Evolutionary conservation across 2,329 filamentous ascomycete species (phyloP).

Genomic region (Paradendryphiella salina): DNA sequence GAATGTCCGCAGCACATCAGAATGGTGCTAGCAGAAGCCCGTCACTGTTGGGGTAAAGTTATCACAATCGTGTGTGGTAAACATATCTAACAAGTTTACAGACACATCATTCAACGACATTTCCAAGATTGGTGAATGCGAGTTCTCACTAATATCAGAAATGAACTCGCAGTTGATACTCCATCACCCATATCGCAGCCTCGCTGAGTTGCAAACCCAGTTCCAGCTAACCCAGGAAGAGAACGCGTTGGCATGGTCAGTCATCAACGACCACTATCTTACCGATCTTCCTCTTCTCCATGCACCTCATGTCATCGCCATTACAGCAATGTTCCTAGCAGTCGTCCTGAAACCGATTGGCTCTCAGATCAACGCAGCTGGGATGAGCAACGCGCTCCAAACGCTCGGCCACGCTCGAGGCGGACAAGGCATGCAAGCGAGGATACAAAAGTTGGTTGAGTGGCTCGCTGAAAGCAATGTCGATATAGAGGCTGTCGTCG

Average conservation of each 20-base stretch:
- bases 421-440: conserved; percentile 51
- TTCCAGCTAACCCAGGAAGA: conserved; percentile 78
- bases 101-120: conserved; percentile 61
- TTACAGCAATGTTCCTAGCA: conserved; percentile 81
- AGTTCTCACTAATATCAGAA: conserved; percentile 89
- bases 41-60: conserved; percentile 60
- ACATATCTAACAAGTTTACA: conserved; percentile 17
- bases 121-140: conserved; percentile 86
- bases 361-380: conserved; percentile 50
- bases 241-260: conserved; percentile 72
- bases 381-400: conserved; percentile 47
- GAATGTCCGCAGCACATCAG: conserved; percentile 96
- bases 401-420: conserved; percentile 39
- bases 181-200: conserved; percentile 85
- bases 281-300: conserved; percentile 87
- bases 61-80: not conserved
- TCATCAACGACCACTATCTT: conserved; percentile 91
- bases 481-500: conserved; percentile 81
- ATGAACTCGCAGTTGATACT: conserved; percentile 88
- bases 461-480: conserved; percentile 88
- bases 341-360: conserved; percentile 75
- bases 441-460: conserved; percentile 69
- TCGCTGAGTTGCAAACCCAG: conserved; percentile 70
- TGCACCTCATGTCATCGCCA: conserved; percentile 83
- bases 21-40: conserved; percentile 82